Evolutionary conservation across 1,284 basidiomycete species (phyloP).

Genomic region (Wolfiporia cocos): DNA sequence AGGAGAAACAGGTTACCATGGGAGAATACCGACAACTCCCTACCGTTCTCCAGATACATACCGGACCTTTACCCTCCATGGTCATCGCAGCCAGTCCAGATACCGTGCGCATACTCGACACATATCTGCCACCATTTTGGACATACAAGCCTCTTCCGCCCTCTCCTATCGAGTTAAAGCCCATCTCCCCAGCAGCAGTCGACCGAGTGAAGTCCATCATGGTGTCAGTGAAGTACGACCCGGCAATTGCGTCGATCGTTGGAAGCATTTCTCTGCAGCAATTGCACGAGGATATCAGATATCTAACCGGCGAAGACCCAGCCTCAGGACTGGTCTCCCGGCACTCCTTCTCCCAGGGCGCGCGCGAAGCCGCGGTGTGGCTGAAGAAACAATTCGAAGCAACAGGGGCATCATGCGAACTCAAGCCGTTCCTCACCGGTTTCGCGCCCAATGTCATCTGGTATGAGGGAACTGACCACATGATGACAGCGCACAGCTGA

Average conservation of each 20-base stretch:
- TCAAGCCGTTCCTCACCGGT: conserved; percentile 58
- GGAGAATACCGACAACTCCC: conserved; percentile 23
- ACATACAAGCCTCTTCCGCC: conserved; percentile 47
- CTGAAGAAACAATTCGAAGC: conserved; percentile 64
- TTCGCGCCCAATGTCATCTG: conserved; percentile 86
- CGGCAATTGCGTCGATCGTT: conserved; percentile 55
- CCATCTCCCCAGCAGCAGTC: conserved; percentile 47
- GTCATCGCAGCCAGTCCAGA: conserved; percentile 40
- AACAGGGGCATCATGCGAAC: conserved; percentile 67
- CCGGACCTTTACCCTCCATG: conserved; percentile 36
- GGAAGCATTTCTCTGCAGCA: conserved; percentile 55
- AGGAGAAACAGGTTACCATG: not conserved
- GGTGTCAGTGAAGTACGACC: conserved; percentile 46
- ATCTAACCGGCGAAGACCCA: conserved; percentile 76
- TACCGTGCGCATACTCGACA: conserved; percentile 34
- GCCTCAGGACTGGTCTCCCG: conserved; percentile 61
- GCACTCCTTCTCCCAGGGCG: conserved; percentile 73
- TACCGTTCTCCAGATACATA: conserved; percentile 7
- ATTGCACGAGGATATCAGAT: conserved; percentile 67
- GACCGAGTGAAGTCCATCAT: conserved; percentile 45
- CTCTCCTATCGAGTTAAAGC: conserved; percentile 37
- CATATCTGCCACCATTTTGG: conserved; percentile 54
- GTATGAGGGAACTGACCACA: conserved; percentile 28
- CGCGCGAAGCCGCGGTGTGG: conserved; percentile 69
- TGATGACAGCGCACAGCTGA: not conserved